These are phyloP conservation scores for Sphagnum contortum DNA, from an alignment of 225 moss, liverwort and hornwort genomes.

Conservation along the genomic window DNA sequence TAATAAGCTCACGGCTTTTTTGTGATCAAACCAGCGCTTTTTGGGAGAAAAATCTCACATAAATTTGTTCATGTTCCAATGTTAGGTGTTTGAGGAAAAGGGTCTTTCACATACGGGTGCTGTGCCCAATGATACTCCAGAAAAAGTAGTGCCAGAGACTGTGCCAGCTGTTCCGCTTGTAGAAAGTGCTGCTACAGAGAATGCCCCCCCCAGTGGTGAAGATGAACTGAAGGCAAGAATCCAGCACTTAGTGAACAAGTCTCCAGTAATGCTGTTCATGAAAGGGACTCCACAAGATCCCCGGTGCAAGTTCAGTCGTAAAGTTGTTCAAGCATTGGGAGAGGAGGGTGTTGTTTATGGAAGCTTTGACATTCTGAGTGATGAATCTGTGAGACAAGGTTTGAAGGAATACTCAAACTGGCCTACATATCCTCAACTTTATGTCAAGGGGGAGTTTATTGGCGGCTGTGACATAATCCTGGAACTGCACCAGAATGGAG, in stretches of 20 bases:
- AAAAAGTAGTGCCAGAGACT: too few relatives aligned
- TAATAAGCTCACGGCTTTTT: too few relatives aligned
- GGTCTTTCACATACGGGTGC: conserved; percentile 15
- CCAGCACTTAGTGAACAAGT: conserved; percentile 11
- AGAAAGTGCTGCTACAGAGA: too few relatives aligned
- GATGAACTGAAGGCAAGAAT: conserved; percentile 8
- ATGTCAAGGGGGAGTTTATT: conserved; percentile 44
- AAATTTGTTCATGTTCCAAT: conserved; percentile 3
- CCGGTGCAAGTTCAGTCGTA: conserved; percentile 50
- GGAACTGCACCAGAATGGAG: conserved; percentile 47
- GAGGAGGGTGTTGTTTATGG: conserved; percentile 35
- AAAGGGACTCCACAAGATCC: conserved; percentile 36
- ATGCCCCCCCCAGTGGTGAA: not conserved
- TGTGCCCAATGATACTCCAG: too few relatives aligned
- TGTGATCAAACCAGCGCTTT: too few relatives aligned
- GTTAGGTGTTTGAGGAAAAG: conserved; percentile 42
- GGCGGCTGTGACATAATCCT: conserved; percentile 54
- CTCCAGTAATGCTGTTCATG: conserved; percentile 47
- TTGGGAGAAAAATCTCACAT: too few relatives aligned
- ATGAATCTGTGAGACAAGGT: conserved; percentile 42
- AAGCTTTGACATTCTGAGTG: conserved; percentile 42
- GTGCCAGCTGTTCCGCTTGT: too few relatives aligned
- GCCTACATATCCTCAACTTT: conserved; percentile 60
- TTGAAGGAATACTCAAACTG: conserved; percentile 44
- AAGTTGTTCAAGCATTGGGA: conserved; percentile 44